Conservation (phyloP, 1,139 yeast species). For the Tardiomyces digboiensis region DNA sequence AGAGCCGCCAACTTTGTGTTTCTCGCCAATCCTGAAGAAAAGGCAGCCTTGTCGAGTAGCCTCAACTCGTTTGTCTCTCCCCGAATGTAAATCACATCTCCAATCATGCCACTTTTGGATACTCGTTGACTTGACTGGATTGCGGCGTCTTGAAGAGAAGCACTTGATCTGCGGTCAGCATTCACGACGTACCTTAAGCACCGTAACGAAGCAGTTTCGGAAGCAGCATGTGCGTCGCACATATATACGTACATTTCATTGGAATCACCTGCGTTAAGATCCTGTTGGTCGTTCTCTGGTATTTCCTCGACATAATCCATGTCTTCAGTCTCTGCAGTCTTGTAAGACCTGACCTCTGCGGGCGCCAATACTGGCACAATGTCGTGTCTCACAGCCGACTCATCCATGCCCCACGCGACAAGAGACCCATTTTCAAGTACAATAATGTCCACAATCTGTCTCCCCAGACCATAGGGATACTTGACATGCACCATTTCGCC, state of each 20-base stretch:
- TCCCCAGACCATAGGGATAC: slow-evolving; percentile 11
- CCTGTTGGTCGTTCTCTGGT: slow-evolving; percentile 1
- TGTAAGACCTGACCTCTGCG: slow-evolving; percentile 44
- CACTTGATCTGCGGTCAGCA: slow-evolving; percentile 1
- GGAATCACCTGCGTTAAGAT: slow-evolving; percentile 1
- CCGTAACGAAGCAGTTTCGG: slow-evolving; percentile 4
- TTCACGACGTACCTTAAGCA: no score
- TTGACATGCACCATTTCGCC: slow-evolving; percentile 53
- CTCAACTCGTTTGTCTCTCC: slow-evolving; percentile 39
- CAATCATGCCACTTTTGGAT: slow-evolving; percentile 37
- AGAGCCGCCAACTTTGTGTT: slow-evolving; percentile 77
- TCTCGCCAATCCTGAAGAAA: slow-evolving; percentile 78
- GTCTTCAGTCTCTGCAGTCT: slow-evolving; percentile 64
- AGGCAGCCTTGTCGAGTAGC: slow-evolving; percentile 74
- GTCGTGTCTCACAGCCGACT: slow-evolving; percentile 38
- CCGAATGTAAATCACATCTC: slow-evolving; percentile 59
- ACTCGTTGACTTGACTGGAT: slow-evolving; percentile 6
- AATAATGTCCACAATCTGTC: slow-evolving; percentile 39
- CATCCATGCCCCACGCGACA: slow-evolving; percentile 69
- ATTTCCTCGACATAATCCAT: slow-evolving; percentile 69
- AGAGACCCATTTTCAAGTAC: slow-evolving; percentile 64
- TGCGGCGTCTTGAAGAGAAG: slow-evolving; percentile 2
- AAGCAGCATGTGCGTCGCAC: no score
- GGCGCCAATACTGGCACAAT: slow-evolving; percentile 37
- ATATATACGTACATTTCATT: no score